Conservation (phyloP, 1,139 yeast genomes). For the Nakaseomyces bracarensis region DNA sequence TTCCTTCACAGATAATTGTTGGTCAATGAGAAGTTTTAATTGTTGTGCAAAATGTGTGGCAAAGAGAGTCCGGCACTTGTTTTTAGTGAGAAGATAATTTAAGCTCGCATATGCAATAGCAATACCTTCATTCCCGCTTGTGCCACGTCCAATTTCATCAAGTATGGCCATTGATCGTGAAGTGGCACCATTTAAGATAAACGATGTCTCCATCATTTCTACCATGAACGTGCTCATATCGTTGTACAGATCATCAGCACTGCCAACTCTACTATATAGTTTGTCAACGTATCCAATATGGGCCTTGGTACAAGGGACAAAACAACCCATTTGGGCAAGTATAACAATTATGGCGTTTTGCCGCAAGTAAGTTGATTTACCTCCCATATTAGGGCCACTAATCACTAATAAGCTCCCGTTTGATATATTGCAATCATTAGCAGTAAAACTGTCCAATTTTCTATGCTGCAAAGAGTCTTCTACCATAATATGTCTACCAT, state of each 20-base stretch:
- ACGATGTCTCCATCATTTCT: constrained; percentile 92
- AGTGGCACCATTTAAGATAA: constrained; percentile 71
- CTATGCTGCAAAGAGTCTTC: constrained; percentile 53
- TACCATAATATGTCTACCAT: constrained; percentile 84
- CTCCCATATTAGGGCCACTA: constrained; percentile 98
- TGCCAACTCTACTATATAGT: constrained; percentile 81
- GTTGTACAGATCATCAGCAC: constrained; percentile 80
- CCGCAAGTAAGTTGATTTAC: constrained; percentile 82
- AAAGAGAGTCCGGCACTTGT: constrained; percentile 69
- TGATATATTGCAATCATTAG: constrained; percentile 51
- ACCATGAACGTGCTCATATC: constrained; percentile 95
- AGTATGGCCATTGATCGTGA: constrained; percentile 70
- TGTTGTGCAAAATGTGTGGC: constrained; percentile 92
- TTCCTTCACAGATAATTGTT: constrained; percentile 17
- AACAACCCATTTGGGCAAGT: constrained; percentile 83
- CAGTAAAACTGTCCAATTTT: constrained; percentile 43
- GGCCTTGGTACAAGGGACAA: constrained; percentile 73
- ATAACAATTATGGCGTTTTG: constrained; percentile 82
- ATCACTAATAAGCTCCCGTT: constrained; percentile 54
- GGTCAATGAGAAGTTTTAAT: constrained; percentile 38
- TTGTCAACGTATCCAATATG: constrained; percentile 74
- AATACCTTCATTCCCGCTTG: constrained; percentile 81
- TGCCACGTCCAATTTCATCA: constrained; percentile 96
- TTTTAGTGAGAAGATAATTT: constrained; percentile 44
- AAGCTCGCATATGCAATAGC: constrained; percentile 84